Percentiles rank a stretch among this genome's conserved stretches.
Evolutionary conservation across 768 basidiomycete genomes (phyloP).

Genomic region (Auriculariales sp.): DNA sequence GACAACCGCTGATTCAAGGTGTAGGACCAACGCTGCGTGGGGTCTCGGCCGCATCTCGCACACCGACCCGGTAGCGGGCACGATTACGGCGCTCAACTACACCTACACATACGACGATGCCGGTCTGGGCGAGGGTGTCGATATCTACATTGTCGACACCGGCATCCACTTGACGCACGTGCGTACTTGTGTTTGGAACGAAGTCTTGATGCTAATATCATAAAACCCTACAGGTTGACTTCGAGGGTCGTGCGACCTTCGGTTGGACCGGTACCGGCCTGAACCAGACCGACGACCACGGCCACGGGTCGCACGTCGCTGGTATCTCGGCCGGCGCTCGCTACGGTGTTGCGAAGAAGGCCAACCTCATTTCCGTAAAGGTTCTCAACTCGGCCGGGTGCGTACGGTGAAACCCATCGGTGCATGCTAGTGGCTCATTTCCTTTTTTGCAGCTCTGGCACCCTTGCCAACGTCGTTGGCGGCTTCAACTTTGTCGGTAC

Average conservation of each 20-base stretch:
- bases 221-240: slow-evolving; percentile 16
- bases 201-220: neutral
- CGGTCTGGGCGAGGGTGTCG: slow-evolving; percentile 19
- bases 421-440: too few species aligned
- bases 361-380: slow-evolving; percentile 8
- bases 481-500: slow-evolving; percentile 7
- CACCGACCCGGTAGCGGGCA: neutral
- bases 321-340: slow-evolving; percentile 14
- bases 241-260: slow-evolving; percentile 29
- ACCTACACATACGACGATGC: slow-evolving; percentile 19
- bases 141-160: slow-evolving; percentile 23
- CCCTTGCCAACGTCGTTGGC: slow-evolving; percentile 5
- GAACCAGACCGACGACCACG: slow-evolving; percentile 11
- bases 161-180: slow-evolving; percentile 14
- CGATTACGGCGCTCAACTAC: slow-evolving; percentile 9
- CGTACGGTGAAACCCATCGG: slow-evolving; percentile 4
- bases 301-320: slow-evolving; percentile 26
- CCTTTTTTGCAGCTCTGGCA: neutral
- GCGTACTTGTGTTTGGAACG: neutral
- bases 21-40: neutral
- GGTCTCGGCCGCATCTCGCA: neutral
- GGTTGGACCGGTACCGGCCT: slow-evolving; percentile 11
- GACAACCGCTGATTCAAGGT: too few species aligned
- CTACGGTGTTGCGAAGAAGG: slow-evolving; percentile 10
- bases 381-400: slow-evolving; percentile 13